Evolutionary conservation across 768 basidiomycete species (phyloP), one percentile per base, ranked within the genome.

Genomic region (Tricholoma hemisulphureum): DNA sequence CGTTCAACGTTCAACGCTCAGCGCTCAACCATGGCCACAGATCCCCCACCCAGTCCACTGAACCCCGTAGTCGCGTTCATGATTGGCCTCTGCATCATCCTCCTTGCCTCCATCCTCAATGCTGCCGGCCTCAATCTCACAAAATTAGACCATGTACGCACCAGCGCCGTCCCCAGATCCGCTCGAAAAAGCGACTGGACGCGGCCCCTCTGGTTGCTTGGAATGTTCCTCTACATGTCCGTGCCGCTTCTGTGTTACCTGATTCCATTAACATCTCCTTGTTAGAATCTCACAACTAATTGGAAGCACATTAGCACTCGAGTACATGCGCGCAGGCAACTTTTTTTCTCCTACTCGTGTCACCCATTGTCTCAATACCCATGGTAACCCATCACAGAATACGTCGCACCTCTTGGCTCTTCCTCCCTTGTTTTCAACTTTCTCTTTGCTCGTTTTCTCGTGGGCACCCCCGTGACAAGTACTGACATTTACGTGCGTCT

Each of bases 351-450:
- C 32, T n/a, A 35, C 24, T n/a, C 18, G 11, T 31, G 41, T 16
- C 8, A 53, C 5, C 48, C 3, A 23, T 8, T 34, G 53, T 53
- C 56, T 58, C 2, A 26, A 23, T 53, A 6, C 67, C 58, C 56
- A 21, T 26, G 56, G 16, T 72, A 85, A 6, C 67, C 58, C 56
- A 21, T 26, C 56, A 14, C 73, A 85, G 92, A 96, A 84, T 98
- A 97, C 71, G 95, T 98, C 56, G 96, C 96, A 1, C 95, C 95
- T 2, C 82, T 98, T 4, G 95, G 96, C 13, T 93, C 93, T 0
- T 90, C 93, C 10, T 91, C 93, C 11, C 84, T 98, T 60, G 86
- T 98, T 56, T 98, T 98, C 78, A 98, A 98, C 71, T 95, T 97
- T 69, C 78, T 97, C 34, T 96, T 97, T 70, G 96, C 96, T 34